These are phyloP conservation scores for Theileria equi DNA, from an alignment of 169 alveolate genomes.

Conservation along the genomic window DNA sequence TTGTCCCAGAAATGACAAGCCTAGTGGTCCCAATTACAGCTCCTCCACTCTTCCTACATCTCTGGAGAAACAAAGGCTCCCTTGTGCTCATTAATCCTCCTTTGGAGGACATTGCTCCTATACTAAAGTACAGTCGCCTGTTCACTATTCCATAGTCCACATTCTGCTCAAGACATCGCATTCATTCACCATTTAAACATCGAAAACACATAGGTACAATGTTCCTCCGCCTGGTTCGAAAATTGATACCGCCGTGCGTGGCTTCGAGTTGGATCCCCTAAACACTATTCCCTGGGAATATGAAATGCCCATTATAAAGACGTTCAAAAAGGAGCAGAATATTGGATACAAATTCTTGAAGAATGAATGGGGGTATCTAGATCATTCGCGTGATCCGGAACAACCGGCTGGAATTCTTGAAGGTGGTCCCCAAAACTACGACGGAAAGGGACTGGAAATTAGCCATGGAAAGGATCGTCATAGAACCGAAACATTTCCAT, in stretches of 20 bases:
- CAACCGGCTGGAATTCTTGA: slow-evolving; percentile 74
- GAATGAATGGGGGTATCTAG: slow-evolving; percentile 76
- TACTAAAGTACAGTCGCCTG: too few species aligned
- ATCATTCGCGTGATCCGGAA: slow-evolving; percentile 65
- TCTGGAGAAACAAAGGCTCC: too few species aligned
- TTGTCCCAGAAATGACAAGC: too few species aligned
- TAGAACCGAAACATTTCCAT: slow-evolving; percentile 67
- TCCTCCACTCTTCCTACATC: too few species aligned
- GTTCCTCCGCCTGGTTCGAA: slow-evolving; percentile 60
- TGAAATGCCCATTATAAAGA: slow-evolving; percentile 60
- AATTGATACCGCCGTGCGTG: slow-evolving; percentile 24
- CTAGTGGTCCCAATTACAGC: too few species aligned
- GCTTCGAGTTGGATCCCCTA: slow-evolving; percentile 38
- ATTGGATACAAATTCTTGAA: slow-evolving; percentile 65
- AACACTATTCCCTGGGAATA: slow-evolving; percentile 70
- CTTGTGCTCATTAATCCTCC: too few species aligned
- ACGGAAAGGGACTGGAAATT: slow-evolving; percentile 72
- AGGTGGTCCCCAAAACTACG: slow-evolving; percentile 75
- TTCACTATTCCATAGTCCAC: too few species aligned
- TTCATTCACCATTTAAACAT: neutral
- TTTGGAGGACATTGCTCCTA: too few species aligned
- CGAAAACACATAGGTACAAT: slow-evolving; percentile 27
- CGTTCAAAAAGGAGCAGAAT: slow-evolving; percentile 52
- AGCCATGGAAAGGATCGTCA: slow-evolving; percentile 71
- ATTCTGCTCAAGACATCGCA: too few species aligned